These are phyloP conservation scores for Rhodotorula taiwanensis DNA, from an alignment of 768 basidiomycete species.

Conservation along the genomic window DNA sequence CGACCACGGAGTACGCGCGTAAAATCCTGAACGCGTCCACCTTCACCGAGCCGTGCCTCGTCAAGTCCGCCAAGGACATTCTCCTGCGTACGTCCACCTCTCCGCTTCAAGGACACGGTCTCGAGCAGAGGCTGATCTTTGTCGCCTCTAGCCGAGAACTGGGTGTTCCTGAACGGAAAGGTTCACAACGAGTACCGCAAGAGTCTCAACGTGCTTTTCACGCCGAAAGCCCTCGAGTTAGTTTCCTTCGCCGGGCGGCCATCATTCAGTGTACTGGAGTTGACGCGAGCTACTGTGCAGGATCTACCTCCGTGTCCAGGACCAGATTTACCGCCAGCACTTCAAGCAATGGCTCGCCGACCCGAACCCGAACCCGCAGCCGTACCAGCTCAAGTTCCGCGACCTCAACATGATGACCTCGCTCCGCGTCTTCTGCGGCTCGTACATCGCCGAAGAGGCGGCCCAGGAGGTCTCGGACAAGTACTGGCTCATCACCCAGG, in stretches of 20 bases:
- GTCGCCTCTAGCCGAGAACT: constrained; percentile 30
- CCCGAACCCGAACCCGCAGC: constrained; percentile 48
- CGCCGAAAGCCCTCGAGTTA: constrained; percentile 83
- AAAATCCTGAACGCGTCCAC: constrained; percentile 93
- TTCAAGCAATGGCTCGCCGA: constrained; percentile 64
- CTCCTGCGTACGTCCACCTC: constrained; percentile 54
- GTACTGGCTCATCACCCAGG: constrained; percentile 92
- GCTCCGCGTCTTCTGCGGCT: constrained; percentile 87
- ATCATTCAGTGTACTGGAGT: no score
- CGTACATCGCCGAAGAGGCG: constrained; percentile 74
- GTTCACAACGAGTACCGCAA: constrained; percentile 88
- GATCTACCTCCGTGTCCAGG: constrained; percentile 77
- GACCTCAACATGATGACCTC: constrained; percentile 96
- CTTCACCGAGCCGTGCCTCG: constrained; percentile 88
- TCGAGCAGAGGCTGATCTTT: no score
- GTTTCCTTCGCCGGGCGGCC: no score
- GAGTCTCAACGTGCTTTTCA: constrained; percentile 83
- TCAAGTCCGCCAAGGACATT: constrained; percentile 80
- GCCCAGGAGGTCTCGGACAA: constrained; percentile 76
- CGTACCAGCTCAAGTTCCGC: constrained; percentile 79
- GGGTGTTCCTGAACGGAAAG: constrained; percentile 95
- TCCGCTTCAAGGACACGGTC: no score
- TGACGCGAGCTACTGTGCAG: constrained; percentile 48
- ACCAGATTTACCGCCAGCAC: constrained; percentile 69
- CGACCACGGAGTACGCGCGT: constrained; percentile 82